These are phyloP conservation scores for Penicillium waksmanii DNA, from an alignment of 495 filamentous ascomycete genomes.

Conservation along the genomic window DNA sequence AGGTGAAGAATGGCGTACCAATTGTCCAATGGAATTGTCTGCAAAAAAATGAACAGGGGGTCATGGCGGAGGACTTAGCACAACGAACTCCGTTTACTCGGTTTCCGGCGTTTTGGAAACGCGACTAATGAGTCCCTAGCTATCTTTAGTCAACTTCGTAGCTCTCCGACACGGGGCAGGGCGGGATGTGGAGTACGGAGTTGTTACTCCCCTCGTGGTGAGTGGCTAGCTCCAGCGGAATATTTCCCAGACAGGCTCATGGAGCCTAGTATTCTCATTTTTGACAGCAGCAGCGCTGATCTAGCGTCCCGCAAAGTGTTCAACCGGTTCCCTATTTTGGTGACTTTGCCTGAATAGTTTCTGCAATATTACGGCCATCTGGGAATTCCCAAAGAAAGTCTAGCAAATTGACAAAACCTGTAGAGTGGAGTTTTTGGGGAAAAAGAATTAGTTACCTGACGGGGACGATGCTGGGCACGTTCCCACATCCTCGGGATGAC, in stretches of 20 bases:
- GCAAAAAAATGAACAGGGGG: constrained; percentile 2
- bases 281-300: constrained; percentile 8
- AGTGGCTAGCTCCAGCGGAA: constrained; percentile 7
- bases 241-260: not conserved
- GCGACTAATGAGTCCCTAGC: constrained; percentile 1
- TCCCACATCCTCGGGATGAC: not conserved
- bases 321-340: too few species aligned
- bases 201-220: not conserved
- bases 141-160: not conserved
- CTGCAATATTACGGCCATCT: not conserved
- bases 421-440: too few species aligned
- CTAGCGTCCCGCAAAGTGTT: constrained; percentile 10
- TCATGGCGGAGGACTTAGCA: not conserved
- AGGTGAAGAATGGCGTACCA: not conserved
- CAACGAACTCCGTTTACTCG: not conserved
- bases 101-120: constrained; percentile 6
- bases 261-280: not conserved
- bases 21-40: not conserved
- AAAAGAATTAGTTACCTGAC: not conserved
- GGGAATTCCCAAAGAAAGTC: not conserved
- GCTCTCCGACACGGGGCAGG: constrained; percentile 9
- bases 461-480: not conserved
- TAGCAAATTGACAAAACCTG: not conserved
- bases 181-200: constrained; percentile 21
- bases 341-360: too few species aligned